A percentile compares a stretch with the other conserved stretches of the same genome.
Conservation (phyloP, 2,329 filamentous ascomycete genomes). For the Diaporthe velutina region DNA sequence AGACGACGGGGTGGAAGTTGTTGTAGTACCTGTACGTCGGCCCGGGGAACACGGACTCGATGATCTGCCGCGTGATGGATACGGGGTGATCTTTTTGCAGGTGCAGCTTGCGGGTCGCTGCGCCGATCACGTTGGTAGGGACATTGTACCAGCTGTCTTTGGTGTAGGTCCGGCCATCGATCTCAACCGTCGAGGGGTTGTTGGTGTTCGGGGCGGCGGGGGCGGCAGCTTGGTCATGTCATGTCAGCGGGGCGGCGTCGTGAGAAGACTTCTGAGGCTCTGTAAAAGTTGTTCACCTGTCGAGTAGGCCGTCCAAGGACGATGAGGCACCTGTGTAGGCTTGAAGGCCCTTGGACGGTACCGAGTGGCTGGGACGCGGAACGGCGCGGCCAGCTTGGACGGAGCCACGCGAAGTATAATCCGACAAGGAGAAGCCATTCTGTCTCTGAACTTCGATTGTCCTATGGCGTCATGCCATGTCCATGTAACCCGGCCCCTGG, state of each 20-base stretch:
- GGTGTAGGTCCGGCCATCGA: constrained; percentile 74
- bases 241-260: constrained; percentile 38
- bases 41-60: constrained; percentile 86
- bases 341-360: constrained; percentile 14
- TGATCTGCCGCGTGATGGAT: constrained; percentile 89
- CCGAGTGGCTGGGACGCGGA: constrained; percentile 10
- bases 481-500: constrained; percentile 6
- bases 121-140: constrained; percentile 78
- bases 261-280: background rate
- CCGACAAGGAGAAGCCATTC: constrained; percentile 39
- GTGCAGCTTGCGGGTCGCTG: constrained; percentile 85
- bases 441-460: constrained; percentile 5
- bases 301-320: constrained; percentile 33
- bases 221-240: constrained; percentile 42
- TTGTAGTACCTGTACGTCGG: constrained; percentile 83
- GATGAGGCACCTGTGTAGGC: constrained; percentile 11
- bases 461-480: constrained; percentile 33
- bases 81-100: constrained; percentile 92
- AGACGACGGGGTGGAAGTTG: constrained; percentile 84
- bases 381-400: constrained; percentile 23
- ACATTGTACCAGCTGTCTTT: constrained; percentile 90
- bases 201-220: constrained; percentile 18
- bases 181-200: constrained; percentile 58
- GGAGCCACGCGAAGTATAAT: constrained; percentile 20
- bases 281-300: constrained; percentile 37